Base-by-base conservation (phyloP, 805 yeast species). In the Yamadazyma nakazawae region DNA sequence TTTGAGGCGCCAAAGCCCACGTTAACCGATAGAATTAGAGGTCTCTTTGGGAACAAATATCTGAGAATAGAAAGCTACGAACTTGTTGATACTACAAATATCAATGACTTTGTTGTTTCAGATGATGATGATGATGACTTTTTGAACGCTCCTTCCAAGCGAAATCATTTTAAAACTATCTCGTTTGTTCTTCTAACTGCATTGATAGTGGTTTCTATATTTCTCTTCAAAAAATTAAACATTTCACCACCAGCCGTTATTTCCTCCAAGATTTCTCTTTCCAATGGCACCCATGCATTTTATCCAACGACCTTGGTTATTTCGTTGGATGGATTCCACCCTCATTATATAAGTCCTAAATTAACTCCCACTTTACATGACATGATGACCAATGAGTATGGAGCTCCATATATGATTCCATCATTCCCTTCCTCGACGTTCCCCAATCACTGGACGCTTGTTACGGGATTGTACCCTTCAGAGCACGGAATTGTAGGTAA, bases 371-470 rank as follows among this genome's bases (percentile, higher is more conserved):
- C 80, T 32, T 59, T 91, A 60, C 82, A 85, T 58, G 63, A 71
- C 9, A 62, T 91, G 61, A 65, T 81, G 52, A 53, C 72, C 3
- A 64, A 78, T 21, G 76, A 72, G 4, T 76, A 70, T 42, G 85
- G 83, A 13, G 81, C 89, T 3, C 97, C 97, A 1, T 89, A 79
- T 58, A 88, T 92, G 92, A 66, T 68, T 8, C 96, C 97, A 1
- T 78, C 89, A 2, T 89, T 90, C 61, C 97, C 97, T 3, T 80
- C 96, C 0, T 85, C 88, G 19, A 87, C 96, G 0, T 88, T 88
- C 56, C 94, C 96, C 0, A 91, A 92, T 61, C 96, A 90, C 63
- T 92, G 96, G 92, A 82, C 96, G 0, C 62, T 91, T 53, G 84
- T 85, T 1, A 92, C 97, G 0, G 98, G 98, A 0, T 66, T 87